These are phyloP conservation scores for Garcileccinum viscosum DNA, from an alignment of 1,284 basidiomycete species.

Conservation along the genomic window DNA sequence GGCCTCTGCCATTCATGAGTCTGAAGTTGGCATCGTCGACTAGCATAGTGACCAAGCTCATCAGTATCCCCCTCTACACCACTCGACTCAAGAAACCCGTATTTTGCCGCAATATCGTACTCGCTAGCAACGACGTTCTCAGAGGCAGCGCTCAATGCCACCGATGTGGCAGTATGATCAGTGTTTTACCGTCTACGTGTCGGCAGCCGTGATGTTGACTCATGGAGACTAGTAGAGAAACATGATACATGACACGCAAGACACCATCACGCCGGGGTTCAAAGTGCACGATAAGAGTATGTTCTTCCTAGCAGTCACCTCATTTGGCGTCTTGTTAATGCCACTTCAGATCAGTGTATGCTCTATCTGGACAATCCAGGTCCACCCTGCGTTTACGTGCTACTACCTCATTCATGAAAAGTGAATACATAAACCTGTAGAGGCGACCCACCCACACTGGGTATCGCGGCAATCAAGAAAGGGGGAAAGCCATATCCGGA, in stretches of 20 bases:
- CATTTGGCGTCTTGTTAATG: conserved; percentile 1
- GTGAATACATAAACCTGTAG: conserved; percentile 55
- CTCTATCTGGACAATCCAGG: conserved; percentile 79
- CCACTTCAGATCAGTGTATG: conserved; percentile 62
- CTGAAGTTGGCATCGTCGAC: conserved; percentile 84
- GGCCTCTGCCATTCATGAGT: conserved; percentile 59
- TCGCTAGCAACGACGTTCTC: conserved; percentile 81
- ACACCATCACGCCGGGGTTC: conserved; percentile 77
- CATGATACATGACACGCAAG: conserved; percentile 68
- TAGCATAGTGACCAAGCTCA: conserved; percentile 82
- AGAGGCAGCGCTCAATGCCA: conserved; percentile 75
- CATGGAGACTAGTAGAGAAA: conserved; percentile 88
- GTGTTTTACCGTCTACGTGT: conserved; percentile 5
- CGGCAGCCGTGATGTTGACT: conserved; percentile 15
- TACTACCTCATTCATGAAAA: conserved; percentile 70
- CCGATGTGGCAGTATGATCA: conserved; percentile 67
- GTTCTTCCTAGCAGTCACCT: conserved; percentile 32
- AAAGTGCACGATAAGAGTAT: conserved; percentile 66
- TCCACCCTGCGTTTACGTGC: conserved; percentile 71
- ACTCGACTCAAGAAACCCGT: conserved; percentile 57
- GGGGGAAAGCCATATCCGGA: no score
- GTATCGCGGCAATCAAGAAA: no score
- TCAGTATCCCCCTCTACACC: conserved; percentile 71
- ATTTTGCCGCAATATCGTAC: conserved; percentile 63
- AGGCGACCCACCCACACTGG: conserved; percentile 58